Evolutionary conservation across 495 filamentous ascomycete species (phyloP).

Genomic region (Penicillium crystallinum): DNA sequence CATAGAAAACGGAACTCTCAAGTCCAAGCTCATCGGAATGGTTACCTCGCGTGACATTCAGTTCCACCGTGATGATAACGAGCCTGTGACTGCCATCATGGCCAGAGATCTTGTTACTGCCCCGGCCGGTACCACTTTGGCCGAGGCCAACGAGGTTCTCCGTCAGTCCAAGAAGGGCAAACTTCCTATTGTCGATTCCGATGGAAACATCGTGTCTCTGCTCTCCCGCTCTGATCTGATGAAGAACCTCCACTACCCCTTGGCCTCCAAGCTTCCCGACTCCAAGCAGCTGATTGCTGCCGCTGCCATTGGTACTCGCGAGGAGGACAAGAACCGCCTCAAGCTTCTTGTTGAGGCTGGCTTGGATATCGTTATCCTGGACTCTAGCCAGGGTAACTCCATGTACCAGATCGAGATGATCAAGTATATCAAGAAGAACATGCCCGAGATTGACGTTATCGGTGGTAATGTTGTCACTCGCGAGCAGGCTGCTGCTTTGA

Average conservation of each 20-base stretch:
- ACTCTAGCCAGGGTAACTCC: conserved; percentile 94
- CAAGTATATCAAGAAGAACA: conserved; percentile 84
- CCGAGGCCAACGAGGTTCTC: conserved; percentile 89
- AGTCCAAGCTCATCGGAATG: conserved; percentile 93
- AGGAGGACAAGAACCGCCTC: conserved; percentile 84
- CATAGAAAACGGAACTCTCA: conserved; percentile 83
- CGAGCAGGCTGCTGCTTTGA: conserved; percentile 86
- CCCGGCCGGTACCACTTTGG: conserved; percentile 72
- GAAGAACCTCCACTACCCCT: conserved; percentile 96
- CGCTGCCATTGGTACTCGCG: conserved; percentile 90
- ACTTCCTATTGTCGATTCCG: conserved; percentile 86
- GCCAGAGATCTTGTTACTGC: conserved; percentile 93
- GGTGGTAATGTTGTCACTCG: conserved; percentile 96
- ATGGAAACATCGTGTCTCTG: conserved; percentile 85
- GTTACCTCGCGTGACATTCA: conserved; percentile 97
- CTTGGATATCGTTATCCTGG: conserved; percentile 90
- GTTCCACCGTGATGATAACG: conserved; percentile 67
- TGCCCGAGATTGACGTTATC: conserved; percentile 86
- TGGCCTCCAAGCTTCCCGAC: conserved; percentile 92
- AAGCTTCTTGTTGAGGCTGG: conserved; percentile 87
- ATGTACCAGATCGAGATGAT: conserved; percentile 98
- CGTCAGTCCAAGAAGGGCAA: conserved; percentile 98
- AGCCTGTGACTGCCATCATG: conserved; percentile 87
- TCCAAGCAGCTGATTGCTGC: conserved; percentile 97
- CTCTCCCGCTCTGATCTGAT: conserved; percentile 96